These are phyloP conservation scores for Periconia macrospinosa DNA, from an alignment of 2,329 filamentous ascomycete genomes.

Conservation along the genomic window DNA sequence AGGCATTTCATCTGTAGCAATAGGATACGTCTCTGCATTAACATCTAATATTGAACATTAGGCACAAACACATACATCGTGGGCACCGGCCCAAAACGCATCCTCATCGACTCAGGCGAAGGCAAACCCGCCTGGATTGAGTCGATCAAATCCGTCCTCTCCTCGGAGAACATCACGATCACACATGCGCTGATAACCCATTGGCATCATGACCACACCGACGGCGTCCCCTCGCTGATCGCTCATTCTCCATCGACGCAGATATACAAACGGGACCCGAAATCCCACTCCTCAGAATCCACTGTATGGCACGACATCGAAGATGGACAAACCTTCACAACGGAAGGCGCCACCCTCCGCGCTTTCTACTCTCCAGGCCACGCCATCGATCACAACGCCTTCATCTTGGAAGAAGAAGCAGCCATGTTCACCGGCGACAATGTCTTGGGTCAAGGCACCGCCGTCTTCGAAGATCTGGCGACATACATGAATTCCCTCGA, in stretches of 20 bases:
- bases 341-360: slow-evolving; percentile 66
- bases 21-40: too few relatives aligned
- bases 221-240: slow-evolving; percentile 72
- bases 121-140: slow-evolving; percentile 74
- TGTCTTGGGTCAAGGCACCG: slow-evolving; percentile 82
- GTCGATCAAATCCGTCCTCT: slow-evolving; percentile 65
- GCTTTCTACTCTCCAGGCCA: slow-evolving; percentile 75
- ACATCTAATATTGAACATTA: slow-evolving; percentile 21
- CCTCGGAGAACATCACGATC: slow-evolving; percentile 68
- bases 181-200: slow-evolving; percentile 79
- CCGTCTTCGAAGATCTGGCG: slow-evolving; percentile 77
- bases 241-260: slow-evolving; percentile 63
- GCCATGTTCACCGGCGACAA: slow-evolving; percentile 90
- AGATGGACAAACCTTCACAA: slow-evolving; percentile 58
- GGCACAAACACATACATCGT: slow-evolving; percentile 95
- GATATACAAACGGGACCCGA: slow-evolving; percentile 68
- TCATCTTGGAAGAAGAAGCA: slow-evolving; percentile 75
- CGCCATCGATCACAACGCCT: slow-evolving; percentile 78
- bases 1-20: slow-evolving; percentile 1
- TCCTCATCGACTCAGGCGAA: slow-evolving; percentile 90
- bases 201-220: slow-evolving; percentile 87
- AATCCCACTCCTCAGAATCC: slow-evolving; percentile 1
- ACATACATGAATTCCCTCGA: slow-evolving; percentile 70
- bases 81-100: slow-evolving; percentile 70
- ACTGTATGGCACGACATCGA: slow-evolving; percentile 56